Percentiles rank a stretch among this genome's conserved stretches.
Conservation (phyloP, 305 asterid species). For the Petunia hybrid region DNA sequence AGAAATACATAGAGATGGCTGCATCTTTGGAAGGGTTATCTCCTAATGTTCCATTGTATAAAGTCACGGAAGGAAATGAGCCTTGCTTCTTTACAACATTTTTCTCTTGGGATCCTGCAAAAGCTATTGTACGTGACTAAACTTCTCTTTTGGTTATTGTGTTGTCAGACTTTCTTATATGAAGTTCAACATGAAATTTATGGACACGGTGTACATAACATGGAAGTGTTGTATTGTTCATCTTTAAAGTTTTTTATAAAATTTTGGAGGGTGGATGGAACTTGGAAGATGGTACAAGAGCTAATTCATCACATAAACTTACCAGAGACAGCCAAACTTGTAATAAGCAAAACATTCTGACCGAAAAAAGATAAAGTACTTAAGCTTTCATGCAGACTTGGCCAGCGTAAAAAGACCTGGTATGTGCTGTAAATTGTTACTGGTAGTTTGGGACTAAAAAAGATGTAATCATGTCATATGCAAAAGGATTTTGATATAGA, state of each 20-base stretch:
- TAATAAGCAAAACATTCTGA: not conserved
- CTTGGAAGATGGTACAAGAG: slow-evolving; percentile 16
- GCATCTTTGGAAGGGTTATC: slow-evolving; percentile 81
- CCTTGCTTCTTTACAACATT: slow-evolving; percentile 90
- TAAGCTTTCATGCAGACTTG: not conserved
- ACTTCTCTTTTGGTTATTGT: slow-evolving; percentile 32
- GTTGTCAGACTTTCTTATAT: slow-evolving; percentile 15
- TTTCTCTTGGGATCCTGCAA: slow-evolving; percentile 97
- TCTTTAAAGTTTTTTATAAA: not conserved
- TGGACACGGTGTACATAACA: not conserved
- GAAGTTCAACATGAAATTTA: slow-evolving; percentile 3
- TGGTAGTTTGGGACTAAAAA: not conserved
- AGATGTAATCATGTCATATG: not conserved
- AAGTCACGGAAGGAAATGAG: slow-evolving; percentile 91
- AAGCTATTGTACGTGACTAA: slow-evolving; percentile 72
- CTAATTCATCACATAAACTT: not conserved
- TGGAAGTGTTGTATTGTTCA: slow-evolving; percentile 12
- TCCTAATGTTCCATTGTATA: slow-evolving; percentile 82
- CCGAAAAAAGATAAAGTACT: not conserved
- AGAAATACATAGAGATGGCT: slow-evolving; percentile 90
- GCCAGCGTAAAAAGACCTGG: not conserved
- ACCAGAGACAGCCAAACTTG: not conserved
- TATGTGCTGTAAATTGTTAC: not conserved
- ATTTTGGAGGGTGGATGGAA: not conserved
- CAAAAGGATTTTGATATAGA: not conserved